Evolutionary conservation across 2,329 filamentous ascomycete species (phyloP).

Genomic region (Calcarisporium arbuscula): DNA sequence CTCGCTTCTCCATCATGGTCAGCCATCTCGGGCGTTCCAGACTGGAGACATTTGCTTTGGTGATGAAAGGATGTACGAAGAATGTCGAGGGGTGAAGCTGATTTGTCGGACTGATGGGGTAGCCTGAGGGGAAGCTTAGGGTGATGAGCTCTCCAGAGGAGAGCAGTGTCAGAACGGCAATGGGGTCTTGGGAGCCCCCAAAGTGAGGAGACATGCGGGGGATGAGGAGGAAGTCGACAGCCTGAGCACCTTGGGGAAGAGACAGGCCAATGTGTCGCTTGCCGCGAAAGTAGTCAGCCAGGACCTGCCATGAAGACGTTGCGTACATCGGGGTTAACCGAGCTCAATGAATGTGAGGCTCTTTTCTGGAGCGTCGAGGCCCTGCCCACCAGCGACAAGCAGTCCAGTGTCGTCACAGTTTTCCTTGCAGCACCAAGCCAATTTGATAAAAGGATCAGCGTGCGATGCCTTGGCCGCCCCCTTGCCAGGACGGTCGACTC

Average conservation of each 20-base stretch:
- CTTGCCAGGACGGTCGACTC: conserved; percentile 62
- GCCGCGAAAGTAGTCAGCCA: conserved; percentile 73
- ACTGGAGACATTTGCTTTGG: conserved; percentile 62
- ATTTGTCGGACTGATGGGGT: conserved; percentile 86
- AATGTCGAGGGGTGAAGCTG: conserved; percentile 83
- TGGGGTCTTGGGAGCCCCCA: conserved; percentile 80
- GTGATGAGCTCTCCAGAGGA: conserved; percentile 86
- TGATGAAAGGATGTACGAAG: conserved; percentile 86
- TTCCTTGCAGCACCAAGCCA: conserved; percentile 89
- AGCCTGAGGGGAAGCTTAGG: conserved; percentile 85
- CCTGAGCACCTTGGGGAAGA: conserved; percentile 69
- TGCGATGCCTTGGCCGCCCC: conserved; percentile 46
- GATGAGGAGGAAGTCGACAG: conserved; percentile 75
- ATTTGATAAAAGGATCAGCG: conserved; percentile 68
- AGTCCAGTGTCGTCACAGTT: conserved; percentile 92
- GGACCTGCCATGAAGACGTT: conserved; percentile 81
- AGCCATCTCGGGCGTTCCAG: conserved; percentile 81
- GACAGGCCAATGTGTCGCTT: conserved; percentile 66
- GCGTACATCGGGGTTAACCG: conserved; percentile 84
- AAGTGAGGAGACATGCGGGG: conserved; percentile 82
- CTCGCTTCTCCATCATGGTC: conserved; percentile 78
- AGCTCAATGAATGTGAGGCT: conserved; percentile 86
- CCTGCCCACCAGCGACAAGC: conserved; percentile 75
- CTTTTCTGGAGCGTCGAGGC: conserved; percentile 59
- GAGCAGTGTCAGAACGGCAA: conserved; percentile 73